Evolutionary conservation across 192 early-diverging fungal species (phyloP).

Genomic region (Coemansia sp.): DNA sequence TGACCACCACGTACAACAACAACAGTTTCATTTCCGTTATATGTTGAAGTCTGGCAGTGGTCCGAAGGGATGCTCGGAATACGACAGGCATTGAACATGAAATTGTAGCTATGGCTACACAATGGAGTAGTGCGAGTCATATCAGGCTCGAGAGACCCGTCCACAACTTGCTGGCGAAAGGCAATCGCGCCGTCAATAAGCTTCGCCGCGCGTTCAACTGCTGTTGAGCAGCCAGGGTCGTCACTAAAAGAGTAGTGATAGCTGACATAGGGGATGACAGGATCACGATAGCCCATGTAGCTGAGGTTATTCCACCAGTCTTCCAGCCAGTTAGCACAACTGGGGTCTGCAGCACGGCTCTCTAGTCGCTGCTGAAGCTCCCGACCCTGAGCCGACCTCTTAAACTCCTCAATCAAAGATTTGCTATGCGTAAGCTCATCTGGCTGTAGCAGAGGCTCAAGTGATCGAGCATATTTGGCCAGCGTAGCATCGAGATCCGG

Average conservation of each 20-base stretch:
- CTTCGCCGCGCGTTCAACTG: conserved; percentile 81
- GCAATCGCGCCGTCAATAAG: conserved; percentile 79
- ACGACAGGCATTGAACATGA: conserved; percentile 95
- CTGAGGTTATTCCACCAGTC: conserved; percentile 98
- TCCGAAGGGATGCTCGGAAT: conserved; percentile 88
- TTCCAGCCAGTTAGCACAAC: conserved; percentile 81
- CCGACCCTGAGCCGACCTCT: conserved; percentile 69
- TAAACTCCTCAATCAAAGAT: conserved; percentile 70
- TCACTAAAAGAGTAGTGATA: conserved; percentile 95
- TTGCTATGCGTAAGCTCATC: conserved; percentile 68
- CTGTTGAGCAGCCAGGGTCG: conserved; percentile 68
- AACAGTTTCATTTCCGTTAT: conserved; percentile 72
- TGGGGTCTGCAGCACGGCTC: conserved; percentile 66
- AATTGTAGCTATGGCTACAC: conserved; percentile 89
- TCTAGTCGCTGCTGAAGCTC: conserved; percentile 79
- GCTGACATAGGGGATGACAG: conserved; percentile 93
- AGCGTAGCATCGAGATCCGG: conserved; percentile 77
- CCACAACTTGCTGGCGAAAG: conserved; percentile 77
- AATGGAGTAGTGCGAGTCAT: conserved; percentile 69
- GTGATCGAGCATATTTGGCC: conserved; percentile 72
- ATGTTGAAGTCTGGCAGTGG: conserved; percentile 67
- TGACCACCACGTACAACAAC: conserved; percentile 85
- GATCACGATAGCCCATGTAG: conserved; percentile 92
- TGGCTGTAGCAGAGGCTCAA: conserved; percentile 68
- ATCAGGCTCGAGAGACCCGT: conserved; percentile 79